Evolutionary conservation across 2,329 filamentous ascomycete species (phyloP), one percentile per base, ranked within the genome.

Genomic region (Neurospora sp.): DNA sequence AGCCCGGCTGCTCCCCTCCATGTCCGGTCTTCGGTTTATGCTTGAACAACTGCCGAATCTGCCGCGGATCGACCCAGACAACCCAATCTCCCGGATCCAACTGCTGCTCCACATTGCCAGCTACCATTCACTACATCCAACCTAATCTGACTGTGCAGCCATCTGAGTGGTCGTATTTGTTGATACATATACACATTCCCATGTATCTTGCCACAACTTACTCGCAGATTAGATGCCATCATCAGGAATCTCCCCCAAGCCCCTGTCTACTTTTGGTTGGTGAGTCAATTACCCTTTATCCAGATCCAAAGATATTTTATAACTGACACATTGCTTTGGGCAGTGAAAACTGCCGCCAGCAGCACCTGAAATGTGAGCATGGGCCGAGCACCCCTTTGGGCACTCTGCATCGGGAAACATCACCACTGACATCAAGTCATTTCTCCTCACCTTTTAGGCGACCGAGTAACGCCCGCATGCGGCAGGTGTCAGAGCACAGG

Each of bases 321-420:
- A 62, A 62, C 52, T 62, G 52, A 62, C 23, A 62, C 28, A 62
- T 36, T 33, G 6, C 33, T 39, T 17, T 46, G 52, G 69, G 70
- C 74, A 84, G 82, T 74, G 79, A 82, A 74, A 82, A 80, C 66
- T 84, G 83, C 75, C 81, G 83, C 72, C 80, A 83, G 70, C 81
- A 83, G 73, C 83, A 84, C 74, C 75, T 84, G 17, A 83, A 81
- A 78, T 84, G 83, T 82, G 68, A 76, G 81, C 9, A 46, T 42
- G 23, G 43, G 67, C 52, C n/a, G 69, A 36, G 52, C 62, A 43
- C 36, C 68, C 19, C 23, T 3, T 66, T 67, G 40, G 19, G 62
- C 23, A n/a, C 36, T 38, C 19, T 40, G 15, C 42, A 33, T 40
- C 66, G 38, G 17, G 9, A n/a, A 17, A 28, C n/a, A 15, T 40